Conservation (phyloP, 2,329 filamentous ascomycete species). For the Xylaria sp. region DNA sequence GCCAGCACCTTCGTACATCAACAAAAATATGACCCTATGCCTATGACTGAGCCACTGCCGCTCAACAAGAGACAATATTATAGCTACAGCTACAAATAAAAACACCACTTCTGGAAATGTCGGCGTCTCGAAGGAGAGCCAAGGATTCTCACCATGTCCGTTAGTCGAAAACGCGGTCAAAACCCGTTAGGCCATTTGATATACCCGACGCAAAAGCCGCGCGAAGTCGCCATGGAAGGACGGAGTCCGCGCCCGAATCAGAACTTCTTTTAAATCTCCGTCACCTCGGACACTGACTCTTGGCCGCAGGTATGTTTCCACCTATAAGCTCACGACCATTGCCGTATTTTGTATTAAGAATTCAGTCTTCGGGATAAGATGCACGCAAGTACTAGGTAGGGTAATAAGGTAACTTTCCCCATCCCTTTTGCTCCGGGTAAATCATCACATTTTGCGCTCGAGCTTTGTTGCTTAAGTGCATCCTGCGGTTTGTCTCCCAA, state of each 20-base stretch:
- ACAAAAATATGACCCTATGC: too few species aligned
- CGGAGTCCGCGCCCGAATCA: background rate
- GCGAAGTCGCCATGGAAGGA: background rate
- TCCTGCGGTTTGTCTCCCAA: background rate
- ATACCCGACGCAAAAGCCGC: background rate
- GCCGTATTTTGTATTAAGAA: background rate
- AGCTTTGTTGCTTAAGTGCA: background rate
- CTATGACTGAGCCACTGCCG: too few species aligned
- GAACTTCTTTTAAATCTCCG: background rate
- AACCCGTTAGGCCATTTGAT: background rate
- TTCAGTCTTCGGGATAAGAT: background rate
- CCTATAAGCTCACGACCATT: background rate
- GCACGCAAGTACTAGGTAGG: background rate
- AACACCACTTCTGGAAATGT: background rate
- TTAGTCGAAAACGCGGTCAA: background rate
- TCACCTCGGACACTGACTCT: background rate
- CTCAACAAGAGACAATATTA: background rate
- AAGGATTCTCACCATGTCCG: background rate
- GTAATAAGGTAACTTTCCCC: background rate
- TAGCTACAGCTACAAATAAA: background rate
- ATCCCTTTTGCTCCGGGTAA: background rate
- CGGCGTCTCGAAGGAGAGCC: background rate
- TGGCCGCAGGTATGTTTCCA: background rate
- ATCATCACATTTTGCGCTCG: background rate
- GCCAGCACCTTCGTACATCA: too few species aligned